phyloP scores from a whole-genome alignment of 1,284 basidiomycete genomes.

The Austroboletus olivaceoglutinosus region DNA sequence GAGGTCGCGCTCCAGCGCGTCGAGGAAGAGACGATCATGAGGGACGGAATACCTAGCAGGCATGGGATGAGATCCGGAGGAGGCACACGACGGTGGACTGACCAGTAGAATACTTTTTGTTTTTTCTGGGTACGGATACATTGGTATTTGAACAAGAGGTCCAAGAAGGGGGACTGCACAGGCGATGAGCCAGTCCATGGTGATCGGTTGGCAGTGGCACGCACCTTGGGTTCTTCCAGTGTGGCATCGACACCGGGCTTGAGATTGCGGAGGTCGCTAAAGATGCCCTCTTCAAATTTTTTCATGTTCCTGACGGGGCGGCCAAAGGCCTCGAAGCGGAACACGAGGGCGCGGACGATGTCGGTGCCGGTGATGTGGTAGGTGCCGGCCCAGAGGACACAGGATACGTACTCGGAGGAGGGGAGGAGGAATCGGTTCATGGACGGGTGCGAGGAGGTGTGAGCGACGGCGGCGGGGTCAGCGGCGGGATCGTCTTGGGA shows the following conservation, averaged over 20 bases:
- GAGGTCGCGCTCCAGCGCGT: constrained; percentile 89
- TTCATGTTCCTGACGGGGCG: constrained; percentile 80
- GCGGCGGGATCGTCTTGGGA: constrained; percentile 19
- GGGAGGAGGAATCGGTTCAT: constrained; percentile 83
- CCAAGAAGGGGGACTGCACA: constrained; percentile 80
- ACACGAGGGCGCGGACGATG: constrained; percentile 84
- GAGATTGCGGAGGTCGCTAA: constrained; percentile 86
- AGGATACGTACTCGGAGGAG: constrained; percentile 83
- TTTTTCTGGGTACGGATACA: constrained; percentile 96
- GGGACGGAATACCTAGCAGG: constrained; percentile 74
- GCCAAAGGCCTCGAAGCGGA: constrained; percentile 88
- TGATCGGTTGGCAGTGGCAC: constrained; percentile 11
- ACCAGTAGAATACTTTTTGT: constrained; percentile 95
- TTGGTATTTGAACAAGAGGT: constrained; percentile 90
- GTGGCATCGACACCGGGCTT: constrained; percentile 89
- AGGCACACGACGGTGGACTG: constrained; percentile 25
- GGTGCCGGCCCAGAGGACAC: constrained; percentile 84
- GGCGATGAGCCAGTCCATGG: constrained; percentile 2
- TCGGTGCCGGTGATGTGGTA: constrained; percentile 92
- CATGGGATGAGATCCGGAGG: constrained; percentile 7
- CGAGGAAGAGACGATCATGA: constrained; percentile 92
- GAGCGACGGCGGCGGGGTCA: constrained; percentile 19
- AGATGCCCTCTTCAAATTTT: constrained; percentile 92
- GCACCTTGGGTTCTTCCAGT: constrained; percentile 88
- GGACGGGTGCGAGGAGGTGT: constrained; percentile 56